Conservation (phyloP, 2,329 filamentous ascomycete genomes). For the Colletotrichum horii region DNA sequence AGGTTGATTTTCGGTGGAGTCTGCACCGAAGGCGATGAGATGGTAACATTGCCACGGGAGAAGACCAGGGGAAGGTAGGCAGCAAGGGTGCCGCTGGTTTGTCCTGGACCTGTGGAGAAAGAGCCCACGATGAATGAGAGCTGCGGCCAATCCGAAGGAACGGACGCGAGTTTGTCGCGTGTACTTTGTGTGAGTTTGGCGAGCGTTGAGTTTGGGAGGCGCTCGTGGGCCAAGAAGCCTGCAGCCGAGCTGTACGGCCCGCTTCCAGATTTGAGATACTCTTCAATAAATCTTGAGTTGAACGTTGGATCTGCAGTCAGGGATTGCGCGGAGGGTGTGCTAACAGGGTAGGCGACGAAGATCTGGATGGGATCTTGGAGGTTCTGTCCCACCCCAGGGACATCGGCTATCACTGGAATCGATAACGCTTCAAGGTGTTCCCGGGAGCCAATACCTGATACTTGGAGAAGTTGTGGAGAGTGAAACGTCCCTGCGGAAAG, state of each 20-base stretch:
- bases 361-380: slow-evolving; percentile 78
- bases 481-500: slow-evolving; percentile 82
- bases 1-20: slow-evolving; percentile 46
- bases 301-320: background rate
- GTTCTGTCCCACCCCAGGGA: slow-evolving; percentile 80
- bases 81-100: slow-evolving; percentile 32
- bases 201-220: slow-evolving; percentile 1
- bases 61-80: slow-evolving; percentile 32
- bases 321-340: background rate
- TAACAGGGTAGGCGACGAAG: slow-evolving; percentile 9
- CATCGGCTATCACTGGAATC: slow-evolving; percentile 52
- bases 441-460: slow-evolving; percentile 55
- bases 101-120: background rate
- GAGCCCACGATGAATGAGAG: background rate
- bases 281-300: background rate
- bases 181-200: background rate
- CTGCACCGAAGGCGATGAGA: slow-evolving; percentile 39
- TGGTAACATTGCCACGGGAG: slow-evolving; percentile 49
- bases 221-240: slow-evolving; percentile 13
- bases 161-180: background rate
- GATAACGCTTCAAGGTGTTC: slow-evolving; percentile 39
- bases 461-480: slow-evolving; percentile 71
- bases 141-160: slow-evolving; percentile 12
- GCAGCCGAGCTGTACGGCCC: slow-evolving; percentile 17
- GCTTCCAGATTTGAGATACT: slow-evolving; percentile 1